Evolutionary conservation across 768 basidiomycete genomes (phyloP).

Genomic region (Rhodotorula sphaerocarpa): DNA sequence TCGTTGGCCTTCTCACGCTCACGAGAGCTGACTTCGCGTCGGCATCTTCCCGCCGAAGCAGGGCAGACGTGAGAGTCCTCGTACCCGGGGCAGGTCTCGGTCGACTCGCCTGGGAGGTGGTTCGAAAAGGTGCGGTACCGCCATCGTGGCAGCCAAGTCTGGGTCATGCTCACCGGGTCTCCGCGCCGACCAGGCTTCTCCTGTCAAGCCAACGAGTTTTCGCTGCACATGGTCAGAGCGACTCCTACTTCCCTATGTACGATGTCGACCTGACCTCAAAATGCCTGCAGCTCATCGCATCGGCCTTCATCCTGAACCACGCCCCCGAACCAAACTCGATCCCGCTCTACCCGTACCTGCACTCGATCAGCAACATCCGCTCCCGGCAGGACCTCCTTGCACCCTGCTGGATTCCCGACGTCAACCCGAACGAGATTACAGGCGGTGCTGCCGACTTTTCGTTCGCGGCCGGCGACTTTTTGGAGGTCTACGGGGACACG

Average conservation of each 20-base stretch:
- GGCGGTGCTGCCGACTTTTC: conserved; percentile 58
- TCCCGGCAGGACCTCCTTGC: conserved; percentile 57
- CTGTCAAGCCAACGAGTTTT: conserved; percentile 92
- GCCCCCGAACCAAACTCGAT: conserved; percentile 61
- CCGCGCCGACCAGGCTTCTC: conserved; percentile 78
- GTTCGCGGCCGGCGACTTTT: conserved; percentile 66
- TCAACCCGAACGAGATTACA: conserved; percentile 66
- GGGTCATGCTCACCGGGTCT: too few relatives aligned
- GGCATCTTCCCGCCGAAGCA: too few relatives aligned
- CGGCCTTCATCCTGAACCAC: conserved; percentile 78
- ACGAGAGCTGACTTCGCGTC: not conserved
- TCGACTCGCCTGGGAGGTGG: conserved; percentile 78
- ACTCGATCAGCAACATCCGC: conserved; percentile 78
- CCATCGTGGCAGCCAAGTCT: too few relatives aligned
- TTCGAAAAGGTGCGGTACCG: conserved; percentile 62
- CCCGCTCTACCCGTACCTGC: conserved; percentile 78
- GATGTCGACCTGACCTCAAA: not conserved
- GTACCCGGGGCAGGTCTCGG: conserved; percentile 87
- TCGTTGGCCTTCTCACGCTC: not conserved
- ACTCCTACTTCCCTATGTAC: not conserved
- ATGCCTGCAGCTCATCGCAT: conserved; percentile 55
- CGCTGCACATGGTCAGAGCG: conserved; percentile 67
- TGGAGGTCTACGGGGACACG: conserved; percentile 44
- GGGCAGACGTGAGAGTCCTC: conserved; percentile 61
- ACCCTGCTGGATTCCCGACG: conserved; percentile 68